These are phyloP conservation scores for Cladosporium sp. DNA, from an alignment of 2,329 filamentous ascomycete genomes.

Conservation along the genomic window DNA sequence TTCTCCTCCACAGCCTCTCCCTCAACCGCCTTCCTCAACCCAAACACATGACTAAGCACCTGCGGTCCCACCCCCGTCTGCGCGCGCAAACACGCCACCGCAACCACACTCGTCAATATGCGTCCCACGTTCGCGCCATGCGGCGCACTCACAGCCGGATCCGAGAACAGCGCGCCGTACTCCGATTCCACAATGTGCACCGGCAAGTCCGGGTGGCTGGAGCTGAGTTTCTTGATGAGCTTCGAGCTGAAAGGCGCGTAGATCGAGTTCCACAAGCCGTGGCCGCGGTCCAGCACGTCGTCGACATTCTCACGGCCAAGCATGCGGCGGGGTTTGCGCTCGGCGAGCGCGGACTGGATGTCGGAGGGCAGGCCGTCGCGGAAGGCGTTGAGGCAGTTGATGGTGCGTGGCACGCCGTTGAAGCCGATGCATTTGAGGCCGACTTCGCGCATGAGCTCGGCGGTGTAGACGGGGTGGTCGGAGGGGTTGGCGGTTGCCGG, in stretches of 20 bases:
- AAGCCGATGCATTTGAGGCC: slow-evolving; percentile 77
- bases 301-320: slow-evolving; percentile 51
- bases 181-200: slow-evolving; percentile 75
- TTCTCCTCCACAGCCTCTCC: slow-evolving; percentile 58
- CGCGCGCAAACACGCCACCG: slow-evolving; percentile 71
- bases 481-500: slow-evolving; percentile 24
- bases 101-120: slow-evolving; percentile 71
- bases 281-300: slow-evolving; percentile 59
- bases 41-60: slow-evolving; percentile 79
- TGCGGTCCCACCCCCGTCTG: slow-evolving; percentile 83
- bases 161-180: slow-evolving; percentile 72
- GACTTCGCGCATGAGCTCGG: slow-evolving; percentile 73
- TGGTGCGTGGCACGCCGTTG: slow-evolving; percentile 75
- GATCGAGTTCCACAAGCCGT: slow-evolving; percentile 70
- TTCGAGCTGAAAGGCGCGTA: slow-evolving; percentile 75
- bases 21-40: slow-evolving; percentile 72
- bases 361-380: slow-evolving; percentile 60
- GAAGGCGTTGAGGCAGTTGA: slow-evolving; percentile 78
- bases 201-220: slow-evolving; percentile 78
- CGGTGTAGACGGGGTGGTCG: slow-evolving; percentile 51
- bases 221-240: slow-evolving; percentile 67
- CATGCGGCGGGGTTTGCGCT: slow-evolving; percentile 29
- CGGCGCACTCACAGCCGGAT: slow-evolving; percentile 55
- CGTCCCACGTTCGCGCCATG: slow-evolving; percentile 59
- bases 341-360: slow-evolving; percentile 52